These are phyloP conservation scores for Ramicandelaber brevisporus DNA, from an alignment of 192 early-diverging fungal species.

Conservation along the genomic window DNA sequence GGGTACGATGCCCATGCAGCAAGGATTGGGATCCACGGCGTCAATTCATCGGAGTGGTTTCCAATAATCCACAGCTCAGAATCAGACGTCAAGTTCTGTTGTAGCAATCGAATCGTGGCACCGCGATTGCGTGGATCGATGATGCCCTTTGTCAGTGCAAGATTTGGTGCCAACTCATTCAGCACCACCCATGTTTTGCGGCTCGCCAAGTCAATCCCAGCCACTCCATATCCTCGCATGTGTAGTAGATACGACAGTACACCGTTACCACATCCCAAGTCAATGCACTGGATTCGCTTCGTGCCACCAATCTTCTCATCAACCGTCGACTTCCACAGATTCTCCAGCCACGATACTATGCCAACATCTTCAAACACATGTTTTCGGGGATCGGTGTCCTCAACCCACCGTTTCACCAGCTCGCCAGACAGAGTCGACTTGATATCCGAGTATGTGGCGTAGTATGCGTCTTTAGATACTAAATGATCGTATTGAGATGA, in stretches of 20 bases:
- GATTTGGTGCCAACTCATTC: constrained; percentile 15
- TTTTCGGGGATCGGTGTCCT: constrained; percentile 59
- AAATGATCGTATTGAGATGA: too few relatives aligned
- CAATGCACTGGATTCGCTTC: constrained; percentile 33
- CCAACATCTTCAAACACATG: constrained; percentile 73
- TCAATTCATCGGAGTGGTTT: constrained; percentile 74
- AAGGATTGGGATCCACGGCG: constrained; percentile 63
- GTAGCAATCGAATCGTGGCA: constrained; percentile 1
- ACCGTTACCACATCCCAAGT: constrained; percentile 73
- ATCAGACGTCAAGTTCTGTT: too few relatives aligned
- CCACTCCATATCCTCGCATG: constrained; percentile 40
- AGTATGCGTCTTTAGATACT: too few relatives aligned
- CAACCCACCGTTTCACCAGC: constrained; percentile 53
- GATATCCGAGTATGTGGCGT: too few relatives aligned
- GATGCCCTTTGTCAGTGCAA: constrained; percentile 23
- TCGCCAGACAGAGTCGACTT: too few relatives aligned
- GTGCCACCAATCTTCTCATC: constrained; percentile 2
- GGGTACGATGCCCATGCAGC: too few relatives aligned
- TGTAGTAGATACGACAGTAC: constrained; percentile 44
- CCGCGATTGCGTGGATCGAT: constrained; percentile 14
- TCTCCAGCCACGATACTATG: constrained; percentile 58
- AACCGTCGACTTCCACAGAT: constrained; percentile 31
- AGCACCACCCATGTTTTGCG: constrained; percentile 74
- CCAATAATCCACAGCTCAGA: constrained; percentile 62
- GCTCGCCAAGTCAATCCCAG: constrained; percentile 42